Conservation (phyloP, 176 grass and related monocot genomes). For the Miscanthus lutarioriparius region DNA sequence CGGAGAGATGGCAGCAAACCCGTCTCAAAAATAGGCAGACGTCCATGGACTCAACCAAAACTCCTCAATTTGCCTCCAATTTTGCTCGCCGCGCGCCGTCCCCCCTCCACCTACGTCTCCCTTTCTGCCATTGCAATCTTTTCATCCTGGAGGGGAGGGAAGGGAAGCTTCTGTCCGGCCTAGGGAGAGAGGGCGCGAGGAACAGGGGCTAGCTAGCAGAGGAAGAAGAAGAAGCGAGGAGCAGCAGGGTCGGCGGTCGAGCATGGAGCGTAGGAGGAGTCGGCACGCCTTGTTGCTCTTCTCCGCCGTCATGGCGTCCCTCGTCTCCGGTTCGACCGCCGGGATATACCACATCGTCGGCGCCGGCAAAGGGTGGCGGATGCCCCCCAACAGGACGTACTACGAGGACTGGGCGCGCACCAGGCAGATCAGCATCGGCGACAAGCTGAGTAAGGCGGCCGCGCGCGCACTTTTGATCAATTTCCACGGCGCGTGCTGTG, state of each 20-base stretch:
- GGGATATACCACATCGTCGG: constrained; percentile 81
- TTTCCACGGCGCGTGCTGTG: not conserved
- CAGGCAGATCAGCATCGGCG: constrained; percentile 59
- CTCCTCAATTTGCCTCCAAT: not conserved
- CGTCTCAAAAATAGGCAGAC: not conserved
- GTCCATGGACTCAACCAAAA: not conserved
- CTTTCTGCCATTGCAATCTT: constrained; percentile 22
- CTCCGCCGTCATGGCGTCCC: constrained; percentile 39
- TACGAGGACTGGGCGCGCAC: constrained; percentile 67
- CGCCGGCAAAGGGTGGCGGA: constrained; percentile 75
- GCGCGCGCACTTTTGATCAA: not conserved
- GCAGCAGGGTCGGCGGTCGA: not conserved
- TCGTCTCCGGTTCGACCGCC: constrained; percentile 47
- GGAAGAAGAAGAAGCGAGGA: not conserved
- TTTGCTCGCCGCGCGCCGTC: not conserved
- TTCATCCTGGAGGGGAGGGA: not conserved
- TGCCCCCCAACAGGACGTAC: constrained; percentile 68
- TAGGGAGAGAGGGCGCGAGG: not conserved
- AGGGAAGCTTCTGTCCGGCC: constrained; percentile 23
- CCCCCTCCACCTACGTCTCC: not conserved
- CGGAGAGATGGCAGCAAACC: not conserved
- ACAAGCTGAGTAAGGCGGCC: constrained; percentile 58
- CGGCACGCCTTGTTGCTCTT: constrained; percentile 45
- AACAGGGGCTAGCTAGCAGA: not conserved
- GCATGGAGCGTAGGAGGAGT: constrained; percentile 37